These are phyloP conservation scores for Plasmodium malariae DNA, from an alignment of 169 alveolate genomes.

Conservation along the genomic window DNA sequence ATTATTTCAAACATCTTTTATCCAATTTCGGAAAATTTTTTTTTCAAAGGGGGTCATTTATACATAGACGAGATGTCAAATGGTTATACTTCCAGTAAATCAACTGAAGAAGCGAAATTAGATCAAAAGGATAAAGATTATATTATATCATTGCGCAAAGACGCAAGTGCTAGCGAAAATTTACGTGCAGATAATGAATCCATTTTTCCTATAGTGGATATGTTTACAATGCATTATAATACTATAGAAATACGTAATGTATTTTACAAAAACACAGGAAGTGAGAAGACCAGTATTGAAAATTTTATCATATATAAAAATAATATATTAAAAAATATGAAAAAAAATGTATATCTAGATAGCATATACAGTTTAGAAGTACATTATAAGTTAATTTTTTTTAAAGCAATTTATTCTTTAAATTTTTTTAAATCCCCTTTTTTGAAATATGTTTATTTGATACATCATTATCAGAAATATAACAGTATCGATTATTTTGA, in stretches of 20 bases:
- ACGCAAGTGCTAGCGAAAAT: background rate
- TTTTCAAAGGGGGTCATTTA: background rate
- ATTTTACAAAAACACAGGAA: conserved; percentile 36
- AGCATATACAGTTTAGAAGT: conserved; percentile 40
- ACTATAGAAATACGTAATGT: conserved; percentile 29
- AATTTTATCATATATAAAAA: conserved; percentile 47
- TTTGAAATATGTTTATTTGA: conserved; percentile 17
- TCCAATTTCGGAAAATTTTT: conserved; percentile 26
- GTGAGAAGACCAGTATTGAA: conserved; percentile 8
- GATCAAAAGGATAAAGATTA: too few species aligned
- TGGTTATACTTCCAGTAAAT: background rate
- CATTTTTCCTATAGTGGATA: conserved; percentile 15
- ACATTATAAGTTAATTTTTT: conserved; percentile 54
- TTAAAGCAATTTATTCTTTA: conserved; percentile 59
- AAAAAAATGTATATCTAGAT: conserved; percentile 61
- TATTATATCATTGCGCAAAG: too few species aligned
- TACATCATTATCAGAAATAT: conserved; percentile 9
- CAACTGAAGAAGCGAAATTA: background rate
- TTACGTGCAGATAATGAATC: background rate
- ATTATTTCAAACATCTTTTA: conserved; percentile 58
- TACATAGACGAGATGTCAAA: background rate
- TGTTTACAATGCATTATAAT: conserved; percentile 61
- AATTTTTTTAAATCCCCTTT: conserved; percentile 64
- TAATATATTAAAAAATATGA: conserved; percentile 46
- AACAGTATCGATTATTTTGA: conserved; percentile 31